Evolutionary conservation across 441 rosid species (phyloP).

Genomic region (Gossypium schwendimanii): DNA sequence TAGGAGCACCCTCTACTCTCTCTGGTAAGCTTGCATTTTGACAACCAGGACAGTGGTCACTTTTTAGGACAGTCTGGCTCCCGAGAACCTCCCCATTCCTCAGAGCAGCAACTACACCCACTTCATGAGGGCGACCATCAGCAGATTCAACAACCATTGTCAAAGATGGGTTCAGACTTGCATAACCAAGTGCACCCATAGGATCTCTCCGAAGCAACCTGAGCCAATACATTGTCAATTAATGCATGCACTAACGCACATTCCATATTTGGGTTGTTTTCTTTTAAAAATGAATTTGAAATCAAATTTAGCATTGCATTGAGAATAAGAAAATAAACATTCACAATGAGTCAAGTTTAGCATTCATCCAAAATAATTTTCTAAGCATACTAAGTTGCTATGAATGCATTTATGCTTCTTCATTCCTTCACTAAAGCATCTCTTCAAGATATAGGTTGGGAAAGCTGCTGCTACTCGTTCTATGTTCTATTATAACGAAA

Average conservation of each 20-base stretch:
- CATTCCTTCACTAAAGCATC: background rate
- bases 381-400: background rate
- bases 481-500: too few species aligned
- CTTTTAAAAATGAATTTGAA: background rate
- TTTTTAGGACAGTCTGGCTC: conserved; percentile 95
- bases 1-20: conserved; percentile 98
- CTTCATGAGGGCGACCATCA: conserved; percentile 87
- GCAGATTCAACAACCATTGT: conserved; percentile 76
- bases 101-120: conserved; percentile 84
- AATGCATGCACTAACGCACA: background rate
- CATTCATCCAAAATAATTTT: background rate
- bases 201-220: conserved; percentile 98
- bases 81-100: conserved; percentile 97
- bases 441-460: background rate
- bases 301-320: conserved; percentile 10
- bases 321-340: background rate
- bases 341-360: background rate
- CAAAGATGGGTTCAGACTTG: conserved; percentile 63
- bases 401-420: background rate
- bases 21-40: conserved; percentile 73
- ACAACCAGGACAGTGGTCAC: conserved; percentile 98
- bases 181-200: conserved; percentile 97
- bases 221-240: conserved; percentile 13
- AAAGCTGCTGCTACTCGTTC: too few species aligned
- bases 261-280: background rate